Percentiles rank a stretch among this genome's conserved stretches.
These are phyloP conservation scores for Fusarium nodosum DNA, from an alignment of 2,329 filamentous ascomycete genomes.

Conservation along the genomic window DNA sequence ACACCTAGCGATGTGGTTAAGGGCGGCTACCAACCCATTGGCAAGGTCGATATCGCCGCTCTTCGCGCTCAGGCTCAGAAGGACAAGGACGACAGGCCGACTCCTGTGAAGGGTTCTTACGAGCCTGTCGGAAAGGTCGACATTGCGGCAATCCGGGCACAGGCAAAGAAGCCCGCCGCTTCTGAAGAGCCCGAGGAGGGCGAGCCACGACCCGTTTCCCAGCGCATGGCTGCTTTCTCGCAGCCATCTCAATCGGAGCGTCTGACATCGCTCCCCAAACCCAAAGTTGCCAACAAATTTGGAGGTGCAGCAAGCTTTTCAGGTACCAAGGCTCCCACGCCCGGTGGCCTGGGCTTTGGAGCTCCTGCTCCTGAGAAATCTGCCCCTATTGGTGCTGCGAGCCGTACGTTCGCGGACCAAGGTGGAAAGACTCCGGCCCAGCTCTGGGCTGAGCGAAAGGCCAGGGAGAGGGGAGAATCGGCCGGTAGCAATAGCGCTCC, in stretches of 20 bases:
- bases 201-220: conserved; percentile 74
- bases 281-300: conserved; percentile 94
- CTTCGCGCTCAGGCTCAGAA: conserved; percentile 82
- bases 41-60: conserved; percentile 97
- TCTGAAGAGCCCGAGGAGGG: conserved; percentile 54
- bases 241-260: conserved; percentile 75
- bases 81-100: conserved; percentile 81
- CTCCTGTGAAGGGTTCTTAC: conserved; percentile 90
- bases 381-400: conserved; percentile 80
- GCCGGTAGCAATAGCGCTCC: conserved; percentile 54
- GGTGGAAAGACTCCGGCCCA: conserved; percentile 97
- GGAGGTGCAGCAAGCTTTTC: conserved; percentile 78
- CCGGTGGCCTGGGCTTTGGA: conserved; percentile 75
- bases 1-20: conserved; percentile 75
- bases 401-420: conserved; percentile 93
- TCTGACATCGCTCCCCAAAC: conserved; percentile 89
- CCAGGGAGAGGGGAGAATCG: conserved; percentile 74
- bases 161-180: conserved; percentile 74
- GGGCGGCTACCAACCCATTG: conserved; percentile 92
- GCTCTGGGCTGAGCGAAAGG: conserved; percentile 98
- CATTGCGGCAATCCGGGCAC: conserved; percentile 91
- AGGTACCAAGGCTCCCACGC: conserved; percentile 90
- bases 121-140: conserved; percentile 97
- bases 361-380: conserved; percentile 67
- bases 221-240: conserved; percentile 80